These are phyloP conservation scores for Citrullus amarus DNA, from an alignment of 306 rosid genomes.

Conservation along the genomic window DNA sequence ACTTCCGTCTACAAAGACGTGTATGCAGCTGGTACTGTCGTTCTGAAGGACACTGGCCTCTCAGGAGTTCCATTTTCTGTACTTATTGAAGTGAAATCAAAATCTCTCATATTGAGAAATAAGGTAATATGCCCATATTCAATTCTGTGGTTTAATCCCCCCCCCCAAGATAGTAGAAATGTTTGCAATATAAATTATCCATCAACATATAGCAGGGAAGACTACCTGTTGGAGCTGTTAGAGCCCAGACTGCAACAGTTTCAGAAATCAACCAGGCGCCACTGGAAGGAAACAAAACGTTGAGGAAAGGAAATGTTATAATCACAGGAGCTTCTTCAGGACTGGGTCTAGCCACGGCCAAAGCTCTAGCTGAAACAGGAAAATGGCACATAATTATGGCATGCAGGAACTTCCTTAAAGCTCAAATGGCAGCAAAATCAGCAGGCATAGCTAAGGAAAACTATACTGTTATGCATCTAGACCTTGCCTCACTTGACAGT, in stretches of 20 bases:
- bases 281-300: constrained; percentile 69
- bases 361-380: constrained; percentile 88
- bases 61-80: neutral
- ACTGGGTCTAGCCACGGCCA: constrained; percentile 87
- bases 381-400: constrained; percentile 96
- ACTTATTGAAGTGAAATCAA: neutral
- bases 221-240: constrained; percentile 21
- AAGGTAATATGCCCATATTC: neutral
- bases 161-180: neutral
- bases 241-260: constrained; percentile 48
- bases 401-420: constrained; percentile 93
- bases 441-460: constrained; percentile 73
- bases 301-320: constrained; percentile 71
- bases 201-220: neutral
- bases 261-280: constrained; percentile 44
- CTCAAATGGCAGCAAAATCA: constrained; percentile 83
- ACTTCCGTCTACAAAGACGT: neutral
- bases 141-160: neutral
- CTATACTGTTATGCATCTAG: constrained; percentile 75
- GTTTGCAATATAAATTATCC: neutral
- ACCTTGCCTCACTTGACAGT: constrained; percentile 86
- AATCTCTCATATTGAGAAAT: neutral
- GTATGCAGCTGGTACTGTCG: neutral
- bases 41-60: neutral
- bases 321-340: constrained; percentile 92